phyloP scores from a whole-genome alignment of 257 asterid species.

The Plantago elongata region DNA sequence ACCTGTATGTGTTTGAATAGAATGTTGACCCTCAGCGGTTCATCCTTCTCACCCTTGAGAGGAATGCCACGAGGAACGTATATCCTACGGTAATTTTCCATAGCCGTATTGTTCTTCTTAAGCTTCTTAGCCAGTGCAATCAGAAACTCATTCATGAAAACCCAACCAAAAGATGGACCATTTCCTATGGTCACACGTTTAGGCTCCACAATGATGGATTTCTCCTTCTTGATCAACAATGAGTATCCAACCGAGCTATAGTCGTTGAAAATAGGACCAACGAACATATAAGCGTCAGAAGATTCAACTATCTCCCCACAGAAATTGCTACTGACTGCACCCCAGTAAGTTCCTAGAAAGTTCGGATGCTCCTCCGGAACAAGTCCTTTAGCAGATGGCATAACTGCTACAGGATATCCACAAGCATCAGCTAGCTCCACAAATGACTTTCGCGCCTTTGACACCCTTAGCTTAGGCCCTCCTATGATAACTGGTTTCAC shows the following conservation, averaged over 20 bases:
- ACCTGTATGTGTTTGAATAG: conserved; percentile 58
- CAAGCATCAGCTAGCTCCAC: conserved; percentile 39
- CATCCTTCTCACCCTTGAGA: conserved; percentile 29
- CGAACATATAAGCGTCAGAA: conserved; percentile 47
- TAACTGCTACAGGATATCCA: conserved; percentile 47
- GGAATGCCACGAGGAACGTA: conserved; percentile 49
- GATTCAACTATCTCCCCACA: conserved; percentile 60
- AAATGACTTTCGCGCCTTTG: conserved; percentile 33
- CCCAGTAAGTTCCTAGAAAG: conserved; percentile 55
- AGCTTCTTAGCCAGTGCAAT: conserved; percentile 39
- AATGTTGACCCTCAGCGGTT: conserved; percentile 50
- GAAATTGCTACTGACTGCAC: conserved; percentile 47
- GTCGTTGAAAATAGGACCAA: conserved; percentile 52
- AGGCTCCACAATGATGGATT: conserved; percentile 43
- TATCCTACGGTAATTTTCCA: conserved; percentile 49
- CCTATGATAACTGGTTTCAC: conserved; percentile 48
- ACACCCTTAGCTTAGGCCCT: conserved; percentile 43
- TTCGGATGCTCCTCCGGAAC: conserved; percentile 48
- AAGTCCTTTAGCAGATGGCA: conserved; percentile 51
- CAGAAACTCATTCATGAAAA: conserved; percentile 46
- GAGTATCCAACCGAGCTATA: conserved; percentile 61
- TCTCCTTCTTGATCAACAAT: conserved; percentile 45
- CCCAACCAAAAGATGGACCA: conserved; percentile 57
- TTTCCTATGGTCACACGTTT: conserved; percentile 48
- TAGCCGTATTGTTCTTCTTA: conserved; percentile 41